These are phyloP conservation scores for Ophiostoma sp. DNA, from an alignment of 2,329 filamentous ascomycete genomes.

Conservation along the genomic window DNA sequence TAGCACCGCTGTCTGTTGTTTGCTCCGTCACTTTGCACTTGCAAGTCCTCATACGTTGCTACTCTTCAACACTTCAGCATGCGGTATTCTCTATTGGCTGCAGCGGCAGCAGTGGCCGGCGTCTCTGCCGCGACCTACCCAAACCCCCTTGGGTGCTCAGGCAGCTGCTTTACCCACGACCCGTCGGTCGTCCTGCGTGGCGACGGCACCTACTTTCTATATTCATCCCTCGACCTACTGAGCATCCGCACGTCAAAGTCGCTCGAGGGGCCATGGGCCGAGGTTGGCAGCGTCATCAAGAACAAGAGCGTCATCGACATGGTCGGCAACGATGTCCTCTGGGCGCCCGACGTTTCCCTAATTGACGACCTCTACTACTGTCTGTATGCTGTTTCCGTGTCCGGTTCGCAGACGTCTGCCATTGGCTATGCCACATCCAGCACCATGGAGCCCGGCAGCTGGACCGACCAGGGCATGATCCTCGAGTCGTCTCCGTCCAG, in stretches of 20 bases:
- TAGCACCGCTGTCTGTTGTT: too few species aligned
- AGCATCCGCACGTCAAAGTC: slow-evolving; percentile 37
- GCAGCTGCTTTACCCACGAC: slow-evolving; percentile 37
- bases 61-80: neutral
- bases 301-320: slow-evolving; percentile 38
- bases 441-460: slow-evolving; percentile 48
- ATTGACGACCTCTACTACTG: slow-evolving; percentile 36
- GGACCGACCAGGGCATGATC: slow-evolving; percentile 56
- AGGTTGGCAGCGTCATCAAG: slow-evolving; percentile 38
- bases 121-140: slow-evolving; percentile 24
- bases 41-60: too few species aligned
- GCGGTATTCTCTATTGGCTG: neutral
- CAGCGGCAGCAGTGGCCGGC: neutral
- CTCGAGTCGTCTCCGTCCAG: slow-evolving; percentile 37
- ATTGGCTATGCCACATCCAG: slow-evolving; percentile 26
- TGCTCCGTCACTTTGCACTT: too few species aligned
- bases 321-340: slow-evolving; percentile 39
- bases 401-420: slow-evolving; percentile 51
- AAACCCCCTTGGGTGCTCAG: slow-evolving; percentile 31
- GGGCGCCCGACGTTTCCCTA: slow-evolving; percentile 43
- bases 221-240: slow-evolving; percentile 39
- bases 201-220: slow-evolving; percentile 41
- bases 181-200: slow-evolving; percentile 36
- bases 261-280: slow-evolving; percentile 39
- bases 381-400: slow-evolving; percentile 54